Percentiles rank a stretch among this genome's conserved stretches.
phyloP scores from a whole-genome alignment of 202 grass and related monocot genomes.

The Zoysia matrella region DNA sequence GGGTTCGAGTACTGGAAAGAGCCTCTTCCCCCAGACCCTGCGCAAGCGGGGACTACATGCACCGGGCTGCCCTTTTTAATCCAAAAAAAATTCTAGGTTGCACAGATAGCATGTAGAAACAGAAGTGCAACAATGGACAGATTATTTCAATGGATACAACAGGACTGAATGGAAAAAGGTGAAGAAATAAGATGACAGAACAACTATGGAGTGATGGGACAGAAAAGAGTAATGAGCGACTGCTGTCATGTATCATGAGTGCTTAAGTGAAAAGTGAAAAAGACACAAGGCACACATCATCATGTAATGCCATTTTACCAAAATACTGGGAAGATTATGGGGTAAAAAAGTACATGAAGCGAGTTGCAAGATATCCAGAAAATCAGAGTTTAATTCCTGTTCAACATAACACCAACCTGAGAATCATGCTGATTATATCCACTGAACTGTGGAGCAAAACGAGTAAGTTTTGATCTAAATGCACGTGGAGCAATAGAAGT shows the following conservation, averaged over 20 bases:
- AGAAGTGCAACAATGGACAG: not conserved
- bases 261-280: not conserved
- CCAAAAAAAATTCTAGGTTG: not conserved
- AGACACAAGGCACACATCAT: not conserved
- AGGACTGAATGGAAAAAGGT: not conserved
- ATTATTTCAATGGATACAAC: not conserved
- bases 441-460: slow-evolving; percentile 97
- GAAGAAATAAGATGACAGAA: not conserved
- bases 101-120: not conserved
- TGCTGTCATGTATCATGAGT: not conserved
- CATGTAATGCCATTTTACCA: not conserved
- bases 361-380: not conserved
- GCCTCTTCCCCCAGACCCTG: too few species aligned
- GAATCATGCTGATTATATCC: slow-evolving; percentile 99
- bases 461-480: slow-evolving; percentile 92
- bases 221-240: not conserved
- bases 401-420: slow-evolving; percentile 66
- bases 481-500: slow-evolving; percentile 81
- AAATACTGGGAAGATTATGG: not conserved
- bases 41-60: too few species aligned
- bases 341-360: not conserved
- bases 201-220: not conserved
- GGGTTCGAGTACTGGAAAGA: too few species aligned
- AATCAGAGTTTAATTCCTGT: not conserved
- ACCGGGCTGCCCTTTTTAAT: too few species aligned